Conservation (phyloP, 2,329 filamentous ascomycete genomes). For the Xylogone sp. region DNA sequence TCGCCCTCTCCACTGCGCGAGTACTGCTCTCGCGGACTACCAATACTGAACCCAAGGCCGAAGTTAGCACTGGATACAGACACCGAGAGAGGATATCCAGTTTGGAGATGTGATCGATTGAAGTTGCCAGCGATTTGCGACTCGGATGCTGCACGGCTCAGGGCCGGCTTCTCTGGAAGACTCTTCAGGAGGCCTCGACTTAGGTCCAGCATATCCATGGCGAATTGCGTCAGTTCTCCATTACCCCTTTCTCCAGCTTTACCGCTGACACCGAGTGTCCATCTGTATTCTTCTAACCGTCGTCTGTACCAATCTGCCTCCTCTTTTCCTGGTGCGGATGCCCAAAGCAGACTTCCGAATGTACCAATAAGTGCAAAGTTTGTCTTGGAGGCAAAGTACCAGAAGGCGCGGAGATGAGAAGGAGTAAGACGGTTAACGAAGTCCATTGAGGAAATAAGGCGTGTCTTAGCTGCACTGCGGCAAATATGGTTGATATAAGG, state of each 20-base stretch:
- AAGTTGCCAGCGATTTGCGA: neutral
- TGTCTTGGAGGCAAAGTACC: constrained; percentile 83
- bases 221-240: constrained; percentile 58
- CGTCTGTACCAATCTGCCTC: constrained; percentile 91
- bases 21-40: neutral
- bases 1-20: constrained; percentile 18
- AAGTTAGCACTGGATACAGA: neutral
- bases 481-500: constrained; percentile 88
- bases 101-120: neutral
- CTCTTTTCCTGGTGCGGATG: constrained; percentile 80
- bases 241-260: constrained; percentile 40
- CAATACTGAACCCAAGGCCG: neutral
- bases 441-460: constrained; percentile 93
- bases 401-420: constrained; percentile 83
- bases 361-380: constrained; percentile 95
- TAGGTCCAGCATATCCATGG: constrained; percentile 75
- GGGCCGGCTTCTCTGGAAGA: constrained; percentile 66
- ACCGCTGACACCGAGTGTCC: constrained; percentile 85
- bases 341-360: constrained; percentile 86
- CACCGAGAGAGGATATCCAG: neutral
- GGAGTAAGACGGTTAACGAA: constrained; percentile 91
- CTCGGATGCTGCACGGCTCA: constrained; percentile 46
- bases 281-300: constrained; percentile 83
- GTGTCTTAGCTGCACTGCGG: constrained; percentile 87
- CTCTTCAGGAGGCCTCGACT: constrained; percentile 65